phyloP scores from a whole-genome alignment of 768 basidiomycete species.

The Pleurotus platypus region DNA sequence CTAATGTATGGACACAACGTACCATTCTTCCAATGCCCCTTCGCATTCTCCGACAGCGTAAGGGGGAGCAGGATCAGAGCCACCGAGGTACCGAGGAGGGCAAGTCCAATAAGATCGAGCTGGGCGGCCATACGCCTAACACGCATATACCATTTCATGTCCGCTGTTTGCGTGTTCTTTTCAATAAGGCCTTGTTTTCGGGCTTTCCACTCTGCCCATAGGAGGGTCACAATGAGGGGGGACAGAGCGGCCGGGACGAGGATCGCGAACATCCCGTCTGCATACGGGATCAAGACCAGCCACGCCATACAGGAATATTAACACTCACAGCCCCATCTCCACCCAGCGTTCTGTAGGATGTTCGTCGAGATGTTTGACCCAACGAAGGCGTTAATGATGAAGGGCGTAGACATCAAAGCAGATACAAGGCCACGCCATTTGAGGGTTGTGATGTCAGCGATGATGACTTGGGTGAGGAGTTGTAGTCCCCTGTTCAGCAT shows the following conservation, averaged over 20 bases:
- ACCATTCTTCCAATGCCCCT: slow-evolving; percentile 45
- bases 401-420: slow-evolving; percentile 42
- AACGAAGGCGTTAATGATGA: slow-evolving; percentile 62
- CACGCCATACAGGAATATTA: background rate
- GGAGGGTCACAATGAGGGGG: slow-evolving; percentile 50
- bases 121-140: slow-evolving; percentile 23
- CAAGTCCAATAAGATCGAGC: slow-evolving; percentile 49
- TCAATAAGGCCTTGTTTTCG: slow-evolving; percentile 30
- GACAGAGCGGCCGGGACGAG: slow-evolving; percentile 46
- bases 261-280: slow-evolving; percentile 58
- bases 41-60: slow-evolving; percentile 40
- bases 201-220: slow-evolving; percentile 52
- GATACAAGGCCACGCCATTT: slow-evolving; percentile 45
- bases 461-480: slow-evolving; percentile 59
- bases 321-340: slow-evolving; percentile 69
- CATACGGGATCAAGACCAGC: background rate
- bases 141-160: slow-evolving; percentile 14
- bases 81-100: slow-evolving; percentile 44
- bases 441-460: slow-evolving; percentile 59
- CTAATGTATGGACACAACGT: slow-evolving; percentile 14
- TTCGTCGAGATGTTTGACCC: slow-evolving; percentile 59
- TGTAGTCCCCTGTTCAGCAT: slow-evolving; percentile 47
- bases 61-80: slow-evolving; percentile 53
- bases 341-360: slow-evolving; percentile 38
- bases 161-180: background rate